A percentile compares a stretch with the other conserved stretches of the same genome.
These are phyloP conservation scores for Meripilus lineatus DNA, from an alignment of 1,284 basidiomycete genomes.

Conservation along the genomic window DNA sequence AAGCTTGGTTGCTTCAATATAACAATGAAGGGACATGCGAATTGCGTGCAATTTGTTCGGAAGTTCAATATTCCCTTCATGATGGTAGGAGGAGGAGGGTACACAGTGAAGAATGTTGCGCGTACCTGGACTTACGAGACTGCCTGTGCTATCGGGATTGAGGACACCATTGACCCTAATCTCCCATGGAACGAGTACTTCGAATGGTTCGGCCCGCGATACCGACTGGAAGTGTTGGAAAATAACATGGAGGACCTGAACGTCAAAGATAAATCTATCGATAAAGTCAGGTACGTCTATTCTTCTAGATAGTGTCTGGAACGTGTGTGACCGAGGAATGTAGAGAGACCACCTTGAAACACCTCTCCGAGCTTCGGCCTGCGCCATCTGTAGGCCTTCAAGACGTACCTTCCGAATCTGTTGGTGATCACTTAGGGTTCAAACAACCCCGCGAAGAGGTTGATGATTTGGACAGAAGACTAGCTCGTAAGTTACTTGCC, in stretches of 20 bases:
- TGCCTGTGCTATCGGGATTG: slow-evolving; percentile 85
- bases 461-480: slow-evolving; percentile 59
- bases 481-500: slow-evolving; percentile 53
- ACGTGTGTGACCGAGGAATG: background rate
- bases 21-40: slow-evolving; percentile 91
- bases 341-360: slow-evolving; percentile 71
- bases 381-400: slow-evolving; percentile 90
- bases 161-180: slow-evolving; percentile 73
- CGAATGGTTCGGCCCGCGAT: slow-evolving; percentile 97
- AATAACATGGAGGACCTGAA: slow-evolving; percentile 98
- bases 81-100: slow-evolving; percentile 93
- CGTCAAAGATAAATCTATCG: slow-evolving; percentile 74
- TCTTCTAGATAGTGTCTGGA: slow-evolving; percentile 2
- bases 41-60: slow-evolving; percentile 86
- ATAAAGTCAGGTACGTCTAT: slow-evolving; percentile 67
- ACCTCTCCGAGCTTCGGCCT: slow-evolving; percentile 71
- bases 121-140: slow-evolving; percentile 97
- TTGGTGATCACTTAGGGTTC: slow-evolving; percentile 61
- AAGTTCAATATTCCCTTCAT: slow-evolving; percentile 86
- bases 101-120: slow-evolving; percentile 95
- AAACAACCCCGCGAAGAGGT: slow-evolving; percentile 37
- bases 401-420: slow-evolving; percentile 67
- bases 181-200: slow-evolving; percentile 96
- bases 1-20: slow-evolving; percentile 97
- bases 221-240: slow-evolving; percentile 85